Base-by-base conservation (phyloP, 257 asterid species). In the Apocynum venetum region DNA sequence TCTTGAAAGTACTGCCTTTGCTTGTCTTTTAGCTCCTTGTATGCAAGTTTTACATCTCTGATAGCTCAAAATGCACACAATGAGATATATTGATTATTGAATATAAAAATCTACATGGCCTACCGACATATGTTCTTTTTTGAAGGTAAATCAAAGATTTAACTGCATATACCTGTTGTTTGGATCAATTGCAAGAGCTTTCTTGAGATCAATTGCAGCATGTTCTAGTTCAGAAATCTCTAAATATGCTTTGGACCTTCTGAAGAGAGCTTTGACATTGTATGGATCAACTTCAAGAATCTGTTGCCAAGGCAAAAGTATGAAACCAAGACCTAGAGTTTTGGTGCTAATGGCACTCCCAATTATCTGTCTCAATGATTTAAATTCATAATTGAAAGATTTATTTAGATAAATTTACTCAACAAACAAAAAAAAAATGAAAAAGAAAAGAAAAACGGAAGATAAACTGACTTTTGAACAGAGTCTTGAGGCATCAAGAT, bases 161-260 rank as follows among this genome's bases (percentile, higher is more conserved):
- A 48, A 52, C 44, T 36, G 38, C 15, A 65, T 3, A 40, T 78
- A 90, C 93, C 79, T 88, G 79, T 90, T 88, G 66, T 80, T 80
- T 49, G 93, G 93, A 77, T 90, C 93, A 55, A 88, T 49, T 51
- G 76, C 48, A 20, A 87, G 81, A 15, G 89, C 90, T 53, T 72
- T 76, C 25, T 74, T 83, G 11, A 88, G 80, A 81, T 88, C 96
- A 60, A 73, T 83, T 79, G 83, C 89, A 19, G 93, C 93, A 80
- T 81, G 80, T 77, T 90, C 91, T 1, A 87, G 59, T 79, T 87
- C 90, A 15, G 83, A 85, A 8, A 81, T 86, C 72, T 76, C 81
- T 76, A 84, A 53, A 52, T 83, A 82, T 44, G 93, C 93, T 59
- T 88, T 86, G 2, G 93, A 79, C 84, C 96, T 82, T 87, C 91